Conservation (phyloP, 192 early-diverging fungal genomes). For the Radiomyces spectabilis region DNA sequence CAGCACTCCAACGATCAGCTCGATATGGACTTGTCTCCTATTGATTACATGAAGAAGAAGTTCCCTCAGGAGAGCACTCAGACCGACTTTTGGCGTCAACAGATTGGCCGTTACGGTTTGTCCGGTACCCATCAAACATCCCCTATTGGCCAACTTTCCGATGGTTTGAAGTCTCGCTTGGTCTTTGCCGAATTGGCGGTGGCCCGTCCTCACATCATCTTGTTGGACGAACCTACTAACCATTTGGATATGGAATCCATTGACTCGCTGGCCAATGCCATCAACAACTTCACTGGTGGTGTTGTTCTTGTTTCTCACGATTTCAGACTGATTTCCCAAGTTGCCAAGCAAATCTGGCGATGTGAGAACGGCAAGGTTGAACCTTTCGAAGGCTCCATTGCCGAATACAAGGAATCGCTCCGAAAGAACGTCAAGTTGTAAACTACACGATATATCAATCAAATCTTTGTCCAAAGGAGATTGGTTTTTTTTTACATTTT, state of each 20-base stretch:
- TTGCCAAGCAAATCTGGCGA: constrained; percentile 91
- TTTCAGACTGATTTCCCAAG: constrained; percentile 95
- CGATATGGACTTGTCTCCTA: constrained; percentile 75
- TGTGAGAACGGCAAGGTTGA: constrained; percentile 78
- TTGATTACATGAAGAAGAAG: constrained; percentile 83
- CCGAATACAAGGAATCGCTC: constrained; percentile 87
- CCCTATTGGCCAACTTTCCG: constrained; percentile 81
- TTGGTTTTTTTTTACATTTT: no score
- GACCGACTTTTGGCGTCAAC: constrained; percentile 79
- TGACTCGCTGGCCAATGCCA: constrained; percentile 91
- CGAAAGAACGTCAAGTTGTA: constrained; percentile 68
- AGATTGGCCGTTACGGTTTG: constrained; percentile 90
- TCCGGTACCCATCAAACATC: constrained; percentile 90
- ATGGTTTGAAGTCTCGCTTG: constrained; percentile 92
- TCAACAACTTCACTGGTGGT: constrained; percentile 92
- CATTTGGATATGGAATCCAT: constrained; percentile 91
- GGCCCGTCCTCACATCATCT: constrained; percentile 83
- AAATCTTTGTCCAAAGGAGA: no score
- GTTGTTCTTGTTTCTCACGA: constrained; percentile 98
- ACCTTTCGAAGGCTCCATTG: constrained; percentile 76
- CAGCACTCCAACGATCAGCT: constrained; percentile 98
- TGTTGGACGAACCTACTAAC: constrained; percentile 99
- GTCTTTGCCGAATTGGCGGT: constrained; percentile 94
- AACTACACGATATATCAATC: constrained; percentile 9
- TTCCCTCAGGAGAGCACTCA: constrained; percentile 83